Evolutionary conservation across 2,329 filamentous ascomycete species (phyloP).

Genomic region (Nemania diffusa): DNA sequence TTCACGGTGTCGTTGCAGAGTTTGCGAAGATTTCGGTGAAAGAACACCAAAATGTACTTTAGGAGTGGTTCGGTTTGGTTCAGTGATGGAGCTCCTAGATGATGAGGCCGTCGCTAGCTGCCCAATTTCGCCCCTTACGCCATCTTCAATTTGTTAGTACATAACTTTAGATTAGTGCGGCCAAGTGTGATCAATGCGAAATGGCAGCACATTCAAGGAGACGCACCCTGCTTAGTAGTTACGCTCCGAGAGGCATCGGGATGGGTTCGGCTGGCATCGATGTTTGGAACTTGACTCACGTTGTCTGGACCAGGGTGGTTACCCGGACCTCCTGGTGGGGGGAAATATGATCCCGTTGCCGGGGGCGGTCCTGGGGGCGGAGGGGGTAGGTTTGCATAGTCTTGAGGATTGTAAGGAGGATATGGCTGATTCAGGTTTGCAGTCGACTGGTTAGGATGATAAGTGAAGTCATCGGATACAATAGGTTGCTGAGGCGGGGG

Average conservation of each 20-base stretch:
- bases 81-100: slow-evolving; percentile 8
- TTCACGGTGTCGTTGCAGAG: slow-evolving; percentile 43
- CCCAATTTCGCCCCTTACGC: slow-evolving; percentile 23
- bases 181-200: slow-evolving; percentile 6
- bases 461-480: slow-evolving; percentile 43
- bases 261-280: slow-evolving; percentile 43
- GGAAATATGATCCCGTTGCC: slow-evolving; percentile 36
- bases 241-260: slow-evolving; percentile 44
- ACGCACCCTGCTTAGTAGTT: slow-evolving; percentile 50
- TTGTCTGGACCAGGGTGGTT: slow-evolving; percentile 48
- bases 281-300: slow-evolving; percentile 48
- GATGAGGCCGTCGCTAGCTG: slow-evolving; percentile 12
- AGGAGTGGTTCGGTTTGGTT: slow-evolving; percentile 24
- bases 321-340: slow-evolving; percentile 38
- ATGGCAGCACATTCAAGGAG: slow-evolving; percentile 43
- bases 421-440: slow-evolving; percentile 46
- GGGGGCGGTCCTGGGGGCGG: slow-evolving; percentile 44
- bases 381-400: slow-evolving; percentile 43
- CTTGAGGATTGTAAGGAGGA: slow-evolving; percentile 46
- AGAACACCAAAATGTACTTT: slow-evolving; percentile 47
- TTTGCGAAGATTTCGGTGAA: slow-evolving; percentile 48
- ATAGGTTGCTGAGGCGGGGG: slow-evolving; percentile 36
- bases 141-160: slow-evolving; percentile 32
- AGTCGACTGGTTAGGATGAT: slow-evolving; percentile 47
- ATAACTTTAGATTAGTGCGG: neutral